Base-by-base conservation (phyloP, 495 filamentous ascomycete genomes). In the Amorphotheca resinae region DNA sequence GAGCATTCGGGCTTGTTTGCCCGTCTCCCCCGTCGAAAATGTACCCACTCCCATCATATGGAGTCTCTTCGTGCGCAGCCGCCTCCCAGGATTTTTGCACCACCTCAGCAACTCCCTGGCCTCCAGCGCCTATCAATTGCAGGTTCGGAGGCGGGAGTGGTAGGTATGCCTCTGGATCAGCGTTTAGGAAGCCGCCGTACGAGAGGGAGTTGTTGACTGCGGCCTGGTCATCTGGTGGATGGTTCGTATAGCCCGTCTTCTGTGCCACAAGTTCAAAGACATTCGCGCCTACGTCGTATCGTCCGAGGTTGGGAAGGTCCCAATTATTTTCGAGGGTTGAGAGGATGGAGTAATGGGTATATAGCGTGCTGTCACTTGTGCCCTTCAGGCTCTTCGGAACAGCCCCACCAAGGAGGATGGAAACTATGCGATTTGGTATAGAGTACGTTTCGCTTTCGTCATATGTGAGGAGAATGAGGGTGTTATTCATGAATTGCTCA, bases 231-330 rank as follows among this genome's bases (percentile, higher is more conserved):
- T 65, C 64, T 2, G 73, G 67, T 33, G 76, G 72, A 44, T 54
- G 65, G 62, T 79, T 82, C 4, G 40, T 46, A 53, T 79, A 80
- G 31, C 72, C 73, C 3, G 69, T 70, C 51, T 64, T 64, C 25
- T 74, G 65, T 7, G 76, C 73, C 15, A 79, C 72, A n/a, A 76
- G 57, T 22, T 70, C 53, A 43, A 82, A 74, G 15, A 83, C 63
- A 44, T 84, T 84, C 22, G 80, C 79, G 44, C 79, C 79, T 32
- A 79, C 78, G 50, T 84, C 79, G 64, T 77, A 83, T 50, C 80
- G 67, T 9, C 80, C 80, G 7, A 84, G 69, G 23, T 73, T 69
- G 14, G 76, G 73, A 25, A 83, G 64, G 11, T 62, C 74, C 77
- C 77, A 83, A 65, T 84, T 84, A 33, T 73, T 66, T 41, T 79